phyloP scores from a whole-genome alignment of 2,329 filamentous ascomycete genomes.

The Dendryphion nanum region DNA sequence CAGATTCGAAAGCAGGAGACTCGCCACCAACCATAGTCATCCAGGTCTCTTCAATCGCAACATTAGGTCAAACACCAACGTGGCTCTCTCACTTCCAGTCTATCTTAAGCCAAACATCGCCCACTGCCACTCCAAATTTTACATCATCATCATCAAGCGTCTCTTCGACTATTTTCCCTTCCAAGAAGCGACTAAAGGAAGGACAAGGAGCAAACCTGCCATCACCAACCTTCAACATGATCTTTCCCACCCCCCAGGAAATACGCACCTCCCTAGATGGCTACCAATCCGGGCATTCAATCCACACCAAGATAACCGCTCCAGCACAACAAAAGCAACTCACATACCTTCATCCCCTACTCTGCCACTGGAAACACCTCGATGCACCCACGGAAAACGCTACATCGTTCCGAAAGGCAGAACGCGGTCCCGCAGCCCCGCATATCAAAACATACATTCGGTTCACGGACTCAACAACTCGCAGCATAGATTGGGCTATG shows the following conservation, averaged over 20 bases:
- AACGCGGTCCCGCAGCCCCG: constrained; percentile 64
- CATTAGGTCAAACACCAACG: constrained; percentile 65
- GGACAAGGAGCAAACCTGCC: constrained; percentile 9
- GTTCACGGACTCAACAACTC: constrained; percentile 46
- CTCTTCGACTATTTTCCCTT: constrained; percentile 11
- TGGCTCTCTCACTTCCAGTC: constrained; percentile 64
- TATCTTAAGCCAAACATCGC: constrained; percentile 21
- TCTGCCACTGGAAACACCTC: constrained; percentile 69
- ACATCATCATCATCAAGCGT: constrained; percentile 4
- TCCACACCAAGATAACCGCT: constrained; percentile 76
- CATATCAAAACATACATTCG: constrained; percentile 89
- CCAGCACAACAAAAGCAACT: constrained; percentile 71
- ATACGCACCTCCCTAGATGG: constrained; percentile 75
- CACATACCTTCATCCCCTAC: constrained; percentile 65
- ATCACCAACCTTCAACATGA: constrained; percentile 63
- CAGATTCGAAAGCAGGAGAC: constrained; percentile 5
- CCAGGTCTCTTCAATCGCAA: constrained; percentile 80
- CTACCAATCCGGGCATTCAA: constrained; percentile 73
- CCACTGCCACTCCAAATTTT: background rate
- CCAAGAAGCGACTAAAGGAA: constrained; percentile 3
- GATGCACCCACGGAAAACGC: constrained; percentile 1
- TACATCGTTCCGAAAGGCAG: constrained; percentile 15
- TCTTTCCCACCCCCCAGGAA: constrained; percentile 80
- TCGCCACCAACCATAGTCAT: constrained; percentile 46
- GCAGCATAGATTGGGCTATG: constrained; percentile 75